Evolutionary conservation across 148 eudicot species (phyloP), one percentile per base, ranked within the genome.

Genomic region (Limonium bicolor): DNA sequence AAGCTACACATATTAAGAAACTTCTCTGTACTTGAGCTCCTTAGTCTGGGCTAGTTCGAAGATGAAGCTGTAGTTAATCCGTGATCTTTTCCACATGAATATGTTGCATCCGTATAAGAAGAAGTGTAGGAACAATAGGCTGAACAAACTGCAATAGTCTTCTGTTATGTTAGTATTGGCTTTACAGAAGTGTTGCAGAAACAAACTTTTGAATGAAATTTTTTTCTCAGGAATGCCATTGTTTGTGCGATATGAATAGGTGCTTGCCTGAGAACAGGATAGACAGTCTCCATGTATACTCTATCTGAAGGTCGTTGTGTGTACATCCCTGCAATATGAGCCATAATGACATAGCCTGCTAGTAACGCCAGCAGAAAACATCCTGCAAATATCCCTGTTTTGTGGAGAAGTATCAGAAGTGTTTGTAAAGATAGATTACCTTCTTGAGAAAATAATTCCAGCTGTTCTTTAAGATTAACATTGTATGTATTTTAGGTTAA

Each of bases 261-360:
- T 14, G 24, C 84, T 74, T 84, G 71, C 99, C 99, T 90, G 5
- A 90, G 66, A 14, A 90, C 77, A 43, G 97, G 97, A 35, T 84
- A 90, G 3, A 84, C 93, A 36, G 97, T 90, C 71, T 84, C 97
- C 97, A 84, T 90, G 63, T 90, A 90, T 39, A 90, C 53, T 28
- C 76, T 67, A 60, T 84, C 72, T 12, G 73, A 38, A 35, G 63
- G 35, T 21, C 58, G 46, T 41, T 71, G 65, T 48, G 73, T 60
- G 52, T 80, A 90, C 79, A 78, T 70, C 45, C 95, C 87, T 47
- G 78, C 41, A 6, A 80, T 50, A 64, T 73, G 97, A 41, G 97
- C 97, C 82, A 80, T 78, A 59, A 90, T 73, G 4, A 58, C 71
- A 63, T 84, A 90, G 27, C 97, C 97, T n/a, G 69, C 63, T 4